A percentile compares a stretch with the other conserved stretches of the same genome.
Conservation (phyloP, 805 yeast species). For the Isabelozyma pseudorhagii region DNA sequence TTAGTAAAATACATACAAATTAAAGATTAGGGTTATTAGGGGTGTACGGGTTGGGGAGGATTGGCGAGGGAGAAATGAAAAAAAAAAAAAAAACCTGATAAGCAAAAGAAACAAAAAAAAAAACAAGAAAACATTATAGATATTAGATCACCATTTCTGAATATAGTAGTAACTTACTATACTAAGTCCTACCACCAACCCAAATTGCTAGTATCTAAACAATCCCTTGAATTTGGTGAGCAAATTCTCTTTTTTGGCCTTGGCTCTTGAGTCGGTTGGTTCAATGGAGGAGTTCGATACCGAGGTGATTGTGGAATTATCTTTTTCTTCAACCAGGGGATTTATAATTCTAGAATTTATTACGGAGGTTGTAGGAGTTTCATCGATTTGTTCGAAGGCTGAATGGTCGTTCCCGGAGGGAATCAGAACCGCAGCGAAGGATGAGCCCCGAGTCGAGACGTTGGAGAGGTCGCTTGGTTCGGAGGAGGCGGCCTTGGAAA, state of each 20-base stretch:
- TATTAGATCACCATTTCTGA: background rate
- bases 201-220: slow-evolving; percentile 19
- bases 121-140: background rate
- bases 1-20: slow-evolving; percentile 2
- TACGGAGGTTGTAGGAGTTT: slow-evolving; percentile 22
- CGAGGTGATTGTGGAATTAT: background rate
- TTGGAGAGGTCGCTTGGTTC: slow-evolving; percentile 11
- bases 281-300: background rate
- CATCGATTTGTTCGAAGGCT: slow-evolving; percentile 8
- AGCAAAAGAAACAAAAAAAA: slow-evolving; percentile 1
- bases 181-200: background rate
- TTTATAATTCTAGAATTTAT: slow-evolving; percentile 8
- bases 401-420: slow-evolving; percentile 17
- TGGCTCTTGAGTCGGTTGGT: too few relatives aligned
- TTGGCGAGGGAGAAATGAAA: background rate
- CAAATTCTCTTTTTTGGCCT: slow-evolving; percentile 16
- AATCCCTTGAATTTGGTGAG: slow-evolving; percentile 30
- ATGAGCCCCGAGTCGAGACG: slow-evolving; percentile 27
- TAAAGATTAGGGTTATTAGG: background rate
- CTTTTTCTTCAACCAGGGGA: background rate
- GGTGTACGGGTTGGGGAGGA: background rate
- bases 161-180: background rate
- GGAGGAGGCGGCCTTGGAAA: background rate
- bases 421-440: slow-evolving; percentile 37
- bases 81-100: background rate